Evolutionary conservation across 768 basidiomycete species (phyloP).

Genomic region (Daedaleopsis sinensis): DNA sequence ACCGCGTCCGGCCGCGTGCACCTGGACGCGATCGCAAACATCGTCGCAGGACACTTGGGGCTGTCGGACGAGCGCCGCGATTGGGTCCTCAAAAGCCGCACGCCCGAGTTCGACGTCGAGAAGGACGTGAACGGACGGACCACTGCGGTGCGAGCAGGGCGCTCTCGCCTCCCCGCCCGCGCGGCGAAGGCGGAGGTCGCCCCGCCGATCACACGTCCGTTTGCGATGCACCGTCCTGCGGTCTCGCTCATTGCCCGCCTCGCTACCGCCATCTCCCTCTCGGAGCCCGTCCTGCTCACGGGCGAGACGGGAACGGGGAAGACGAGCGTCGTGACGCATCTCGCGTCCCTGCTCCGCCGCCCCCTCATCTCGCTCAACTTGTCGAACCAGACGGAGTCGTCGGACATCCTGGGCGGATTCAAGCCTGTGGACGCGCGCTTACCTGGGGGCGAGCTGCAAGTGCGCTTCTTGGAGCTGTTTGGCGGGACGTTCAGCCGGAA

Average conservation of each 20-base stretch:
- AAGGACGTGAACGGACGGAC: slow-evolving; percentile 66
- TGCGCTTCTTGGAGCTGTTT: slow-evolving; percentile 80
- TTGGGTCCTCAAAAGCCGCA: slow-evolving; percentile 69
- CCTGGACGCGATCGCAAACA: slow-evolving; percentile 48
- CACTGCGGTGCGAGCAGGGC: slow-evolving; percentile 61
- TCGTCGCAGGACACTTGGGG: slow-evolving; percentile 64
- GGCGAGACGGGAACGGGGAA: slow-evolving; percentile 99
- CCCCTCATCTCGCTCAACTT: slow-evolving; percentile 89
- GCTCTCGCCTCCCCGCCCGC: slow-evolving; percentile 58
- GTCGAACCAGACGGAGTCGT: slow-evolving; percentile 94
- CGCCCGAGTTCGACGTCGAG: slow-evolving; percentile 69
- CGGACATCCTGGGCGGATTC: slow-evolving; percentile 93
- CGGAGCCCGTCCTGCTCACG: slow-evolving; percentile 87
- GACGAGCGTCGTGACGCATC: slow-evolving; percentile 87
- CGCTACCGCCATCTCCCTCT: slow-evolving; percentile 65
- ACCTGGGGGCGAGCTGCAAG: slow-evolving; percentile 70
- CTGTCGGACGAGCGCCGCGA: slow-evolving; percentile 69
- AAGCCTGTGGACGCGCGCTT: slow-evolving; percentile 92
- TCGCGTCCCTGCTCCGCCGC: slow-evolving; percentile 75
- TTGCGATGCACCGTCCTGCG: slow-evolving; percentile 89
- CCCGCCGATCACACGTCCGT: slow-evolving; percentile 54
- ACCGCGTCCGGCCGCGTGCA: slow-evolving; percentile 56
- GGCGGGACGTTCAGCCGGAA: slow-evolving; percentile 84
- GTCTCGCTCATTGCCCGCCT: slow-evolving; percentile 79
- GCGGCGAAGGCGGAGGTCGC: slow-evolving; percentile 39